Percentiles rank a stretch among this genome's conserved stretches.
Evolutionary conservation across 78 protist species (phyloP).

Genomic region (Speleostelium caveatum): DNA sequence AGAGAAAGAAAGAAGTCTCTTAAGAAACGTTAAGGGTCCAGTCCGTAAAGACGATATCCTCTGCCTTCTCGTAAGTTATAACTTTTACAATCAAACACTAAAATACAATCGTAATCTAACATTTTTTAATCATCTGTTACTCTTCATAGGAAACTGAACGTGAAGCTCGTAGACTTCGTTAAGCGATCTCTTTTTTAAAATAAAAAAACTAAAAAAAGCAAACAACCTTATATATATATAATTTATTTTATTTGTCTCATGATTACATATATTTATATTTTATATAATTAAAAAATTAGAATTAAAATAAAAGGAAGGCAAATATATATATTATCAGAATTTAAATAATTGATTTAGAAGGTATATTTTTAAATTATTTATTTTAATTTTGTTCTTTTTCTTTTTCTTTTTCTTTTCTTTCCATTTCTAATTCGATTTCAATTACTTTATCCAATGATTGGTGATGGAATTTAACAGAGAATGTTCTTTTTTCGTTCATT

Average conservation of each 20-base stretch:
- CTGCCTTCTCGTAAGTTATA: conserved; percentile 75
- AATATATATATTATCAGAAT: too few relatives aligned
- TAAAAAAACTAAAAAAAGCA: background rate
- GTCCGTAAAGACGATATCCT: conserved; percentile 91
- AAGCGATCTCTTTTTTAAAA: conserved; percentile 8
- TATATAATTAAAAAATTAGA: background rate
- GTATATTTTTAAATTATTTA: too few relatives aligned
- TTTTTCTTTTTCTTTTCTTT: background rate
- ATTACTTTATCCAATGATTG: conserved; percentile 55
- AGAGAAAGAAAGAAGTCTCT: conserved; percentile 81
- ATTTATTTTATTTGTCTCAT: too few relatives aligned
- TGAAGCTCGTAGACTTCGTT: conserved; percentile 95
- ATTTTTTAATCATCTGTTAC: too few relatives aligned
- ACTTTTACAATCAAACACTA: background rate
- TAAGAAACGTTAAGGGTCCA: conserved; percentile 95
- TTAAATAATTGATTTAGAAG: background rate
- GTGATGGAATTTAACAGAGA: conserved; percentile 69
- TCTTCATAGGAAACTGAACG: conserved; percentile 90
- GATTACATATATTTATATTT: background rate
- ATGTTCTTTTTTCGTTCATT: conserved; percentile 3
- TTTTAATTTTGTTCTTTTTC: background rate
- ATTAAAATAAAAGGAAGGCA: background rate
- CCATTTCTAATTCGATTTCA: conserved; percentile 19
- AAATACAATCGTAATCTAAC: too few relatives aligned
- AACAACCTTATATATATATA: background rate